Evolutionary conservation across 2,329 filamentous ascomycete species (phyloP), one percentile per base, ranked within the genome.

Genomic region (Colletotrichum chlorophyti): DNA sequence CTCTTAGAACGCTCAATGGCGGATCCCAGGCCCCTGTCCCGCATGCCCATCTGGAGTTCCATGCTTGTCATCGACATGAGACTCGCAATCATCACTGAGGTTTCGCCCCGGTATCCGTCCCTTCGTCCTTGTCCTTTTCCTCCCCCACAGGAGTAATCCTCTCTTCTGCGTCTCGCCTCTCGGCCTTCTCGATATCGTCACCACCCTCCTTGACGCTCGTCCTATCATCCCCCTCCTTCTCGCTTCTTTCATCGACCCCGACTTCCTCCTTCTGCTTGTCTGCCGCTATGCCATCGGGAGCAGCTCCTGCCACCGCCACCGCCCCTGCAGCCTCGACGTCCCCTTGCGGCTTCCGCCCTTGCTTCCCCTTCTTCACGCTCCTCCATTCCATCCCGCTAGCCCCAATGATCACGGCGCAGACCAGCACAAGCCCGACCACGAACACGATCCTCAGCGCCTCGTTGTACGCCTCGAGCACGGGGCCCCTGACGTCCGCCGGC

Each of bases 361-460:
- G 23, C 51, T 29, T 32, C 60, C 64, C 55, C 61, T 72, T 66
- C 69, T 76, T 77, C 24, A 78, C 72, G 47, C 71, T 78, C 55
- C 67, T 82, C 86, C 86, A 91, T 73, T 90, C 83, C 64, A 90
- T 80, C 6, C 75, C 72, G 1, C 79, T 65, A 0, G 80, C 77
- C 0, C 84, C 87, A 7, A 88, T 32, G 12, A 89, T 75, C 5
- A 78, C 80, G 8, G 87, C 53, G 7, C 75, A 75, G 0, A 79
- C 76, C 66, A 87, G 73, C 2, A 82, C 80, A 7, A 88, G 74
- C 2, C 79, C 81, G 8, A 90, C 83, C 60, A 84, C 82, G 67
- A 89, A 91, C 1, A 81, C 81, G 57, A 80, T 72, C 2, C 79
- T 79, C 32, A 91, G 70, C 0, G 86, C 78, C 21, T 76, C 69